phyloP scores from a whole-genome alignment of 1,139 yeast genomes.

The Zygoascus meyerae region DNA sequence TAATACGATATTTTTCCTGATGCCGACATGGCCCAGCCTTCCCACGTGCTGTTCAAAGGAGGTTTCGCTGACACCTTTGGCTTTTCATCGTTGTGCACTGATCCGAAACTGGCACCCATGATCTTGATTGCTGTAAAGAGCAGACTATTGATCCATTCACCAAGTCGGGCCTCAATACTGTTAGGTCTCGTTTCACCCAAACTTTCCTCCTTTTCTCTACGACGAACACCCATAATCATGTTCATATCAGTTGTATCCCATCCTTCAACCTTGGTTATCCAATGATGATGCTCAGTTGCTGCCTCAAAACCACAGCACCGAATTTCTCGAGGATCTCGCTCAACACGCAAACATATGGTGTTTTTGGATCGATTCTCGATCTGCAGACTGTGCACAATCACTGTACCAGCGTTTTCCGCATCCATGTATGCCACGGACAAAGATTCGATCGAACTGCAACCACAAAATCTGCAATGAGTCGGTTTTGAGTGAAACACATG shows the following conservation, averaged over 20 bases:
- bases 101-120: not conserved
- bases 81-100: not conserved
- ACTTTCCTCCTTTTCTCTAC: constrained; percentile 29
- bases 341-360: constrained; percentile 78
- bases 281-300: constrained; percentile 63
- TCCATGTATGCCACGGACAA: constrained; percentile 70
- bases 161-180: not conserved
- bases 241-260: constrained; percentile 80
- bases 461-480: constrained; percentile 85
- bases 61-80: constrained; percentile 13
- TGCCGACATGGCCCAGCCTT: constrained; percentile 70
- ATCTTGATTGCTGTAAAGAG: not conserved
- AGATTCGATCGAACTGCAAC: constrained; percentile 73
- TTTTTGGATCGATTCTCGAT: constrained; percentile 72
- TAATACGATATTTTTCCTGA: constrained; percentile 57
- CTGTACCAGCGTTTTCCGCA: constrained; percentile 43
- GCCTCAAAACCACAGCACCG: constrained; percentile 81
- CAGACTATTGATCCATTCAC: not conserved
- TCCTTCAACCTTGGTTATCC: constrained; percentile 59
- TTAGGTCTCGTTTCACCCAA: no score
- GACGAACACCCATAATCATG: constrained; percentile 65
- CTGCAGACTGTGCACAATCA: constrained; percentile 67
- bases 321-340: constrained; percentile 86
- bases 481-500: constrained; percentile 77
- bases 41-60: constrained; percentile 46